These are phyloP conservation scores for Biscogniauxia mediterranea DNA, from an alignment of 2,329 filamentous ascomycete species.

Conservation along the genomic window DNA sequence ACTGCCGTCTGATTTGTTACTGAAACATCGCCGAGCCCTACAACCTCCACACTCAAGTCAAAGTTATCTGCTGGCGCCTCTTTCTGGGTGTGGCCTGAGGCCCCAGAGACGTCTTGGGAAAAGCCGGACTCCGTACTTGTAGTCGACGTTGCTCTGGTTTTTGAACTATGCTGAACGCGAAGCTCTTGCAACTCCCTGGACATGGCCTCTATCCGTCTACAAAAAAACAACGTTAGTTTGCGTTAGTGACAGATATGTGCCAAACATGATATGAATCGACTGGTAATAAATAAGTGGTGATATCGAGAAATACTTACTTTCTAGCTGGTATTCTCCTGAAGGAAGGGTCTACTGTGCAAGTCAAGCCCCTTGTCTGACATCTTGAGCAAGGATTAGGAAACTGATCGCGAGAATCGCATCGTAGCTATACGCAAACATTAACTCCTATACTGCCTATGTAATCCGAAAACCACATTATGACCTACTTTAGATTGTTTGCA, in stretches of 20 bases:
- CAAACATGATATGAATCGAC: background rate
- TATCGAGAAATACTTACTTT: conserved; percentile 23
- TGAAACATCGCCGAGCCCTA: conserved; percentile 19
- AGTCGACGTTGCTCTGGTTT: conserved; percentile 17
- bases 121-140: conserved; percentile 23
- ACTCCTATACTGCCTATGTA: conserved; percentile 7
- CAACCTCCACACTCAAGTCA: conserved; percentile 20
- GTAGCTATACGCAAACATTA: conserved; percentile 21
- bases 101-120: conserved; percentile 19
- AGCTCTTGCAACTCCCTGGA: conserved; percentile 33
- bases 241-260: background rate
- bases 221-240: background rate
- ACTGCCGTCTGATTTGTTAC: conserved; percentile 20
- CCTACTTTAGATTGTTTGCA: conserved; percentile 32
- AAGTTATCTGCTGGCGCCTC: conserved; percentile 23
- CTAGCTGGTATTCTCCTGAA: conserved; percentile 32
- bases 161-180: conserved; percentile 23
- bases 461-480: conserved; percentile 7
- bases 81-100: conserved; percentile 10
- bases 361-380: conserved; percentile 28
- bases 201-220: conserved; percentile 33
- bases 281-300: too few relatives aligned
- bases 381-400: conserved; percentile 33
- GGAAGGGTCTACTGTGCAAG: conserved; percentile 32
- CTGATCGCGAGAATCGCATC: conserved; percentile 33